Conservation (phyloP, 208 protist genomes). For the Trypanosoma rangeli region DNA sequence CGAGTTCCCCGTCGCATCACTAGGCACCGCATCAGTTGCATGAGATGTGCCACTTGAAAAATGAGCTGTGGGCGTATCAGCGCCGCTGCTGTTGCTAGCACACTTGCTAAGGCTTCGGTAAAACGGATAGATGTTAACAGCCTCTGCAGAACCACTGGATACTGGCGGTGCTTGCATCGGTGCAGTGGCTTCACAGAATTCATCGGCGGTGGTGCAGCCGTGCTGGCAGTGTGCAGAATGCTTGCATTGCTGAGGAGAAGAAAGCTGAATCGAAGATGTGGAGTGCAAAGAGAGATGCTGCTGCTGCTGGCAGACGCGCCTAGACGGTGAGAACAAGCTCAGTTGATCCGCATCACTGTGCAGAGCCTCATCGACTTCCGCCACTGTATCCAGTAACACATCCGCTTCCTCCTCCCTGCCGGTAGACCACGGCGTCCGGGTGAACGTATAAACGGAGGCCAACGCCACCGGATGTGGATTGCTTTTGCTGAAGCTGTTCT, state of each 20-base stretch:
- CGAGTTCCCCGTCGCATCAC: neutral
- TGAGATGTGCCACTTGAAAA: slow-evolving; percentile 4
- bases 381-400: neutral
- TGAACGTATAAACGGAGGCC: neutral
- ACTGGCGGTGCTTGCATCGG: neutral
- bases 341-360: slow-evolving; percentile 1
- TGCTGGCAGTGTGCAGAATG: neutral
- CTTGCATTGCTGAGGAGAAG: neutral
- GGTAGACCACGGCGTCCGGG: slow-evolving; percentile 19
- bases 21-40: neutral
- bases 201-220: neutral
- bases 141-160: neutral
- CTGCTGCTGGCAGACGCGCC: neutral
- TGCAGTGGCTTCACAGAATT: slow-evolving; percentile 1
- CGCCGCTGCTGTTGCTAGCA: neutral
- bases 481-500: neutral
- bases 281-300: neutral
- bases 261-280: neutral
- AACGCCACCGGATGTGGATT: neutral
- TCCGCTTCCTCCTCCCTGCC: neutral
- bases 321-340: neutral
- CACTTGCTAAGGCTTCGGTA: neutral
- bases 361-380: neutral
- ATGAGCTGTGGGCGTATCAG: slow-evolving; percentile 13
- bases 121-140: neutral